Percentiles rank a stretch among this genome's conserved stretches.
Conservation (phyloP, 805 yeast genomes). For the Saccharomycopsis amapae region DNA sequence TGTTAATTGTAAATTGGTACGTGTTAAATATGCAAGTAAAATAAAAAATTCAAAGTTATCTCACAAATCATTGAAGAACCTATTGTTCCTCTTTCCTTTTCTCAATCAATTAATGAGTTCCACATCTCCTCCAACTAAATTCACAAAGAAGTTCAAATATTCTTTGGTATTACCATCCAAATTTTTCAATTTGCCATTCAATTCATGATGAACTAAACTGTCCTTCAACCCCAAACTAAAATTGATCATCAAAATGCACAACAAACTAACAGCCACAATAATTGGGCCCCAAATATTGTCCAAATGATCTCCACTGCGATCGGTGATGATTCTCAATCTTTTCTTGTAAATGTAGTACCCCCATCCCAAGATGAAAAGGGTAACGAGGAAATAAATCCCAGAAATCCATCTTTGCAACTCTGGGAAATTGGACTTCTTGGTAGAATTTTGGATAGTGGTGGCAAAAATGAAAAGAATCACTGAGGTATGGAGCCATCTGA, state of each 20-base stretch:
- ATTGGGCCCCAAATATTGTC: conserved; percentile 90
- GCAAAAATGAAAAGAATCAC: conserved; percentile 79
- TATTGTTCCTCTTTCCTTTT: too few species aligned
- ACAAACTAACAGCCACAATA: conserved; percentile 62
- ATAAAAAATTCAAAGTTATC: too few species aligned
- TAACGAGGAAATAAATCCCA: conserved; percentile 69
- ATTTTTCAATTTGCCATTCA: not conserved
- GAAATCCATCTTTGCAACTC: conserved; percentile 62
- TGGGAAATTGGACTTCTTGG: conserved; percentile 58
- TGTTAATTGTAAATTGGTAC: too few species aligned
- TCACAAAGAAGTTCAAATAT: conserved; percentile 10
- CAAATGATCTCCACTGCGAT: conserved; percentile 78
- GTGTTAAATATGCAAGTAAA: too few species aligned
- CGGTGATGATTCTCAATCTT: conserved; percentile 65
- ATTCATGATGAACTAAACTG: conserved; percentile 6
- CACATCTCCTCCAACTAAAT: conserved; percentile 7
- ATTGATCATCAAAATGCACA: conserved; percentile 60
- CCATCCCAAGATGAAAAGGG: conserved; percentile 83
- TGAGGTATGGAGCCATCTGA: conserved; percentile 90
- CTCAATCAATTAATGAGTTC: too few species aligned
- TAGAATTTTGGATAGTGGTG: conserved; percentile 74
- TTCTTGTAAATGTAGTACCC: conserved; percentile 71
- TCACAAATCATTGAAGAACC: too few species aligned
- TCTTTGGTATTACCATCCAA: conserved; percentile 12
- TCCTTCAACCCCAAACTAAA: conserved; percentile 58